Evolutionary conservation across 129 eudicot species (phyloP).

Genomic region (Flaveria sonorensis): DNA sequence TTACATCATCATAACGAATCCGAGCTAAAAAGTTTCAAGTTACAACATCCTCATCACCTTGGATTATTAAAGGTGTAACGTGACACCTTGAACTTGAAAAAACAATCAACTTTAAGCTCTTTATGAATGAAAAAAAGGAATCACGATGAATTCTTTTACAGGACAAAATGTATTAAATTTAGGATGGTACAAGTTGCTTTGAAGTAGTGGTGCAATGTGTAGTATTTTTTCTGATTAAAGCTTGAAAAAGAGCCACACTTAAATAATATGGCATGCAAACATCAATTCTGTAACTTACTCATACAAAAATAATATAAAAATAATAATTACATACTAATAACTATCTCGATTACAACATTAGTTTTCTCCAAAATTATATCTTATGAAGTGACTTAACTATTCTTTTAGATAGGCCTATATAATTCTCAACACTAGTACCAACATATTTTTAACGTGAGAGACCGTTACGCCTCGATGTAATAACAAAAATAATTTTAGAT

Average conservation of each 20-base stretch:
- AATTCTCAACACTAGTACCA: too few species aligned
- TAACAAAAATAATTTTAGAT: too few species aligned
- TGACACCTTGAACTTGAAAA: background rate
- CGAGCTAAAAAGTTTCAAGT: too few species aligned
- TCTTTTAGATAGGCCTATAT: too few species aligned
- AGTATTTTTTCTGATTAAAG: conserved; percentile 19
- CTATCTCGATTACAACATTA: too few species aligned
- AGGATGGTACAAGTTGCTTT: conserved; percentile 12
- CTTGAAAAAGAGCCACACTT: background rate
- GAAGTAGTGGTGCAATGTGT: conserved; percentile 13
- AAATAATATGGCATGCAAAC: conserved; percentile 10
- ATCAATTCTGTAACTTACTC: background rate
- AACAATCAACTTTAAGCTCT: background rate
- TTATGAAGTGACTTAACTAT: too few species aligned
- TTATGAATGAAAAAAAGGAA: background rate
- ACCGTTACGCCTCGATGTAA: too few species aligned
- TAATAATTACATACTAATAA: background rate
- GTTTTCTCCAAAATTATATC: too few species aligned
- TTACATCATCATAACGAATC: too few species aligned
- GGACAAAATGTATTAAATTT: conserved; percentile 19
- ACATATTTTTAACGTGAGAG: too few species aligned
- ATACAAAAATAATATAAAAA: background rate
- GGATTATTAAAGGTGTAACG: background rate
- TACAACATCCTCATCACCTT: too few species aligned
- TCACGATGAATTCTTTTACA: background rate